These are phyloP conservation scores for Wickerhamiella alocasiicola DNA, from an alignment of 805 yeast species.

Conservation along the genomic window DNA sequence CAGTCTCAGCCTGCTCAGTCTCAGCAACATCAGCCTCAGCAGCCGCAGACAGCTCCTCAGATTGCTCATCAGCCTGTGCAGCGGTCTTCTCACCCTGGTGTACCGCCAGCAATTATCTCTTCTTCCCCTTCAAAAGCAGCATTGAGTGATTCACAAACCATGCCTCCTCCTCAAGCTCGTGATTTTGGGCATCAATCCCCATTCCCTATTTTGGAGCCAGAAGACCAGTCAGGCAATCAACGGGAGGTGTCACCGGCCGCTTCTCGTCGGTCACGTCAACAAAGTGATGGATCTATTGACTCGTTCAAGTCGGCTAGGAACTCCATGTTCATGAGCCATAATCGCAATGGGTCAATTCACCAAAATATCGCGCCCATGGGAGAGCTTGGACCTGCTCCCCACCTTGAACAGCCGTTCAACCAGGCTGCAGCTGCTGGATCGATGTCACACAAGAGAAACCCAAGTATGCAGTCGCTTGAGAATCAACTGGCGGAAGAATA, in stretches of 20 bases:
- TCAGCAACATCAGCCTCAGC: conserved; percentile 1
- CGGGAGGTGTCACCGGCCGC: conserved; percentile 6
- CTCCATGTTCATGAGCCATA: too few species aligned
- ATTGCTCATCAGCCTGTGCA: too few species aligned
- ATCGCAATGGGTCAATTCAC: conserved; percentile 3
- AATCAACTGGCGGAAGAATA: background rate
- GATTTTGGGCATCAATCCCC: too few species aligned
- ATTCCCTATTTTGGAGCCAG: too few species aligned
- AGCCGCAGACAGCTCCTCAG: conserved; percentile 1
- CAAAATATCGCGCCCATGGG: background rate
- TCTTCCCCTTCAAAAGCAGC: too few species aligned
- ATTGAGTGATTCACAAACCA: too few species aligned
- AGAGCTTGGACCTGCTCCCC: background rate
- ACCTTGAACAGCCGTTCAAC: background rate
- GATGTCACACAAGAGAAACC: background rate
- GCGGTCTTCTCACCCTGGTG: too few species aligned
- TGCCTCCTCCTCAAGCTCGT: too few species aligned
- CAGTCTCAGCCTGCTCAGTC: too few species aligned
- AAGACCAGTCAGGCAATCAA: too few species aligned
- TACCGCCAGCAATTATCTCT: too few species aligned
- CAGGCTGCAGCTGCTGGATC: background rate
- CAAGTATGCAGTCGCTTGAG: background rate
- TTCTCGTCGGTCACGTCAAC: background rate
- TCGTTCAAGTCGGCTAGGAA: conserved; percentile 5
- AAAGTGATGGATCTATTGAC: conserved; percentile 5